Percentiles rank a stretch among this genome's conserved stretches.
These are phyloP conservation scores for Colletotrichum phormii DNA, from an alignment of 2,329 filamentous ascomycete genomes.

Conservation along the genomic window DNA sequence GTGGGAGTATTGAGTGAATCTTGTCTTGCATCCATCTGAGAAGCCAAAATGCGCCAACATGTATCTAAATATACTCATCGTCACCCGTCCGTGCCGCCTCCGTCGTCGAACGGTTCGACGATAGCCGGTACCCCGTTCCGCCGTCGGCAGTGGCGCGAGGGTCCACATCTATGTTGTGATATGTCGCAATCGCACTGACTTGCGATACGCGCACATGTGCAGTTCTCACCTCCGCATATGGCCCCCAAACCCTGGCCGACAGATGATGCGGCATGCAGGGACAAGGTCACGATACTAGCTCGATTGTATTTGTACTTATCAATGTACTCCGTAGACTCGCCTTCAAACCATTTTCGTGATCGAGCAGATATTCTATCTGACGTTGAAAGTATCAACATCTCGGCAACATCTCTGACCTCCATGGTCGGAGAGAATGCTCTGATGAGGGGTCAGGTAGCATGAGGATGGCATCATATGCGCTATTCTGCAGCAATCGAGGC, in stretches of 20 bases:
- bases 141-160: constrained; percentile 5
- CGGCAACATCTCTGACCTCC: neutral
- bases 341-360: neutral
- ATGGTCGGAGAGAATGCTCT: neutral
- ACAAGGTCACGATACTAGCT: neutral
- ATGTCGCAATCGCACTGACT: constrained; percentile 28
- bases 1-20: too few species aligned
- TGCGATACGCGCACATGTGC: neutral
- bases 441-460: neutral
- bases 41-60: neutral
- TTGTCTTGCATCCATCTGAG: neutral
- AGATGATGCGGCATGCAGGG: neutral
- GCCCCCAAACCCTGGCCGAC: neutral
- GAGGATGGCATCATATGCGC: constrained; percentile 4
- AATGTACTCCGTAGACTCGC: too few species aligned
- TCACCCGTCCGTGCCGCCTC: neutral
- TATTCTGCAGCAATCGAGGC: neutral
- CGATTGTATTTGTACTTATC: neutral
- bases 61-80: neutral
- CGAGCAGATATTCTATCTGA: neutral
- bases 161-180: constrained; percentile 23
- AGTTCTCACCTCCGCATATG: neutral
- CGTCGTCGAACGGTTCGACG: neutral
- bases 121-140: neutral
- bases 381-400: neutral